Percentiles rank a stretch among this genome's conserved stretches.
Evolutionary conservation across 345 rosid species (phyloP).

Genomic region (Physaria fendleri): DNA sequence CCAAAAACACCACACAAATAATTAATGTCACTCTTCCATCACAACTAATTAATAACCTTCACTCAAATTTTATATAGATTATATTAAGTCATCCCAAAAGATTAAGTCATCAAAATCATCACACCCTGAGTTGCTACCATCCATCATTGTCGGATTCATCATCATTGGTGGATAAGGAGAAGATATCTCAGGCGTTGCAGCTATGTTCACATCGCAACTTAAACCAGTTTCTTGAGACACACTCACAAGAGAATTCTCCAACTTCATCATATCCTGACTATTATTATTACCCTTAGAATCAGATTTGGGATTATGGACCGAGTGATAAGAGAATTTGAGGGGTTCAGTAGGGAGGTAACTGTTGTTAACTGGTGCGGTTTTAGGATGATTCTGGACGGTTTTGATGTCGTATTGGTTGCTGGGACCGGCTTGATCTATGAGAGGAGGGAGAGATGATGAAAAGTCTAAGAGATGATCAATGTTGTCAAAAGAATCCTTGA

Average conservation of each 20-base stretch:
- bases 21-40: slow-evolving; percentile 19
- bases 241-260: slow-evolving; percentile 32
- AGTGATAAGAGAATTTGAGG: slow-evolving; percentile 28
- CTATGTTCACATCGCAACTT: slow-evolving; percentile 39
- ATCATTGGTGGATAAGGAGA: slow-evolving; percentile 17
- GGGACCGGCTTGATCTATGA: no score
- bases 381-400: slow-evolving; percentile 24
- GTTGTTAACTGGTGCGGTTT: slow-evolving; percentile 34
- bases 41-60: slow-evolving; percentile 11
- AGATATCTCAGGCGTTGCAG: slow-evolving; percentile 43
- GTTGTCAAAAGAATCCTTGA: slow-evolving; percentile 21
- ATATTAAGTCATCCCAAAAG: slow-evolving; percentile 24
- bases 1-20: no score
- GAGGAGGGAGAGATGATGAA: no score
- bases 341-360: slow-evolving; percentile 73
- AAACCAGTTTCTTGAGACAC: slow-evolving; percentile 55
- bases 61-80: not conserved
- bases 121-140: slow-evolving; percentile 15
- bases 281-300: slow-evolving; percentile 22
- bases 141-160: slow-evolving; percentile 8
- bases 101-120: slow-evolving; percentile 23
- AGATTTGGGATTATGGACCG: slow-evolving; percentile 22
- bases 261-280: slow-evolving; percentile 20
- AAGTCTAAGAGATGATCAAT: no score
- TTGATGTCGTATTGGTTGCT: no score